These are phyloP conservation scores for Dimargaris cristalligena DNA, from an alignment of 192 early-diverging fungal species.

Conservation along the genomic window DNA sequence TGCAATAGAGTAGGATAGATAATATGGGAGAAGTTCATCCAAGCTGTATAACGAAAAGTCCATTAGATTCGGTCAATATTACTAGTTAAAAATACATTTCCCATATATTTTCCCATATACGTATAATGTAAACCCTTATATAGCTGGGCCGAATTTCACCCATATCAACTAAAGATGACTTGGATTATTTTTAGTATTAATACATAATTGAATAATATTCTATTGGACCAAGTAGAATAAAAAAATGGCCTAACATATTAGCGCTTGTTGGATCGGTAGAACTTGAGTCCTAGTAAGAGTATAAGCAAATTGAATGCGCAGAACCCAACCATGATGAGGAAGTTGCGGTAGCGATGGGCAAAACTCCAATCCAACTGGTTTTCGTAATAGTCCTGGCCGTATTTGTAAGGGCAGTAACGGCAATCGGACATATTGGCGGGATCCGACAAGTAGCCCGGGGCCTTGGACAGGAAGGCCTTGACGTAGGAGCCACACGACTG, in stretches of 20 bases:
- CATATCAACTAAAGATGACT: too few species aligned
- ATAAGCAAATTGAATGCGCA: conserved; percentile 32
- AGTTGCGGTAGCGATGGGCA: conserved; percentile 39
- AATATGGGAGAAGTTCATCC: too few species aligned
- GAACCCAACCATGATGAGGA: conserved; percentile 40
- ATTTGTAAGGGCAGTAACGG: conserved; percentile 40
- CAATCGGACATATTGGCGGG: conserved; percentile 31
- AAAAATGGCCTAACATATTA: conserved; percentile 7
- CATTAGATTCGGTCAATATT: too few species aligned
- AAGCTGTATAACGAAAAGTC: too few species aligned
- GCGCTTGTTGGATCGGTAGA: conserved; percentile 27
- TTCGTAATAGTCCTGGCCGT: conserved; percentile 39
- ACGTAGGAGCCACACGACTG: conserved; percentile 46
- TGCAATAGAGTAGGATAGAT: too few species aligned
- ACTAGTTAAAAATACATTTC: too few species aligned
- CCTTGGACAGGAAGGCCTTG: conserved; percentile 27
- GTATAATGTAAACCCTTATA: too few species aligned
- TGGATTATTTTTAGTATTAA: too few species aligned
- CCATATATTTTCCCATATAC: too few species aligned
- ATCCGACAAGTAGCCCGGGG: conserved; percentile 42
- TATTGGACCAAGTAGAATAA: neutral
- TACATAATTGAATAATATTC: too few species aligned
- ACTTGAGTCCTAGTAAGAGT: conserved; percentile 17
- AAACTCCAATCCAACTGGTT: conserved; percentile 30
- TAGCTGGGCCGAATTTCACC: too few species aligned